A percentile compares a stretch with the other conserved stretches of the same genome.
phyloP scores from a whole-genome alignment of 2,329 filamentous ascomycete genomes.

The Gyromitra esculenta region DNA sequence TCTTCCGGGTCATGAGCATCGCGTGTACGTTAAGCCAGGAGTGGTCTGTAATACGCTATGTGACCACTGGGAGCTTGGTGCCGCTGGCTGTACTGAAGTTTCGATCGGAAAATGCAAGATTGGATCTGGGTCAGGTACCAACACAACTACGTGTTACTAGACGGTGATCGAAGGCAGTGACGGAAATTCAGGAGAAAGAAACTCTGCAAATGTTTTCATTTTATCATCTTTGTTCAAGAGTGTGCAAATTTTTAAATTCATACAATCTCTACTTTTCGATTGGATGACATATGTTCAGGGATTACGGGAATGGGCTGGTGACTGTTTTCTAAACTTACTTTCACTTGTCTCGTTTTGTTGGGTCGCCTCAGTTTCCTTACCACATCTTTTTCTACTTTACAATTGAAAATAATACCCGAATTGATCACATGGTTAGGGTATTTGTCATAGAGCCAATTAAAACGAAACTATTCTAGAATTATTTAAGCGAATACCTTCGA shows the following conservation, averaged over 20 bases:
- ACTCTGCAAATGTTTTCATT: neutral
- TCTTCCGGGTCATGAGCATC: constrained; percentile 50
- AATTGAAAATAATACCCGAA: neutral
- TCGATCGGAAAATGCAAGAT: constrained; percentile 25
- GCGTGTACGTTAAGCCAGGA: constrained; percentile 52
- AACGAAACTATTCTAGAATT: neutral
- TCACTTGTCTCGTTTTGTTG: neutral
- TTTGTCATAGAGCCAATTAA: neutral
- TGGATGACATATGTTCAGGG: neutral
- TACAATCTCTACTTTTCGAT: neutral
- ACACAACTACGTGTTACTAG: neutral
- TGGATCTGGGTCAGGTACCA: neutral
- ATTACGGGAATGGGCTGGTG: too few relatives aligned
- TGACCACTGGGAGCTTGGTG: constrained; percentile 43
- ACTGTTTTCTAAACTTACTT: neutral
- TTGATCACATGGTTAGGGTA: neutral
- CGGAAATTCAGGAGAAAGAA: neutral
- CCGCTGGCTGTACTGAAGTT: constrained; percentile 42
- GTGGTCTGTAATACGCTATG: constrained; percentile 51
- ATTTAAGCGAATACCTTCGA: neutral
- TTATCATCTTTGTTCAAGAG: neutral
- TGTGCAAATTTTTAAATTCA: neutral
- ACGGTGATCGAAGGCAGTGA: neutral
- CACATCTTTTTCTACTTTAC: neutral
- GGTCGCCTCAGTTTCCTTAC: neutral